Conservation (phyloP, 23 red algal species). For the Gracilaria gracilis region DNA sequence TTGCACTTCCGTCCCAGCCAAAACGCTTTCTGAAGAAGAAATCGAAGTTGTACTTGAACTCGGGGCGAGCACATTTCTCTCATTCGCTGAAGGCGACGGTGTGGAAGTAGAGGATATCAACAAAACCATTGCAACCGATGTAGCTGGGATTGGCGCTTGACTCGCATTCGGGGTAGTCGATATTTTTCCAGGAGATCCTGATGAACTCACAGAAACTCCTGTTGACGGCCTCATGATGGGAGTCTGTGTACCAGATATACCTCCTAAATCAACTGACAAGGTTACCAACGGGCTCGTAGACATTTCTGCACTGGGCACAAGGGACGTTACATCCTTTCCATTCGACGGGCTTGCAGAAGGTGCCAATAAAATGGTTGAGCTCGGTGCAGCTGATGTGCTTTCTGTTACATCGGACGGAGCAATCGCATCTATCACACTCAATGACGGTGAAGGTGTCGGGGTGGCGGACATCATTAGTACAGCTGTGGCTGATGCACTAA, state of each 20-base stretch:
- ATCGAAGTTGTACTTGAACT: background rate
- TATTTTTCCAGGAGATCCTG: background rate
- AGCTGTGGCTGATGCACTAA: slow-evolving; percentile 9
- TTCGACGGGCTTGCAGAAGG: background rate
- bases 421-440: background rate
- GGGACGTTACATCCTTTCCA: background rate
- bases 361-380: background rate
- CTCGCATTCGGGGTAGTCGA: background rate
- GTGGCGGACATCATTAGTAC: background rate
- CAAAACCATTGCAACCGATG: background rate
- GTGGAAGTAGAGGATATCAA: background rate
- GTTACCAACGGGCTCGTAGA: background rate
- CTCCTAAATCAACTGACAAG: background rate
- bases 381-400: slow-evolving; percentile 8
- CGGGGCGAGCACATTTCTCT: background rate
- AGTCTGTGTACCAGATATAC: background rate
- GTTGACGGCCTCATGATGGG: background rate
- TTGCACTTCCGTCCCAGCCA: background rate
- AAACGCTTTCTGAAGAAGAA: background rate
- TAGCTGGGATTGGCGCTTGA: background rate
- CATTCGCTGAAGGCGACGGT: background rate
- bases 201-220: background rate
- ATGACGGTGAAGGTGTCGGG: background rate
- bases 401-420: slow-evolving; percentile 4
- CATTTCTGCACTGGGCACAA: background rate